phyloP scores from a whole-genome alignment of 176 grass and related monocot genomes.

The Lolium multiflorum region DNA sequence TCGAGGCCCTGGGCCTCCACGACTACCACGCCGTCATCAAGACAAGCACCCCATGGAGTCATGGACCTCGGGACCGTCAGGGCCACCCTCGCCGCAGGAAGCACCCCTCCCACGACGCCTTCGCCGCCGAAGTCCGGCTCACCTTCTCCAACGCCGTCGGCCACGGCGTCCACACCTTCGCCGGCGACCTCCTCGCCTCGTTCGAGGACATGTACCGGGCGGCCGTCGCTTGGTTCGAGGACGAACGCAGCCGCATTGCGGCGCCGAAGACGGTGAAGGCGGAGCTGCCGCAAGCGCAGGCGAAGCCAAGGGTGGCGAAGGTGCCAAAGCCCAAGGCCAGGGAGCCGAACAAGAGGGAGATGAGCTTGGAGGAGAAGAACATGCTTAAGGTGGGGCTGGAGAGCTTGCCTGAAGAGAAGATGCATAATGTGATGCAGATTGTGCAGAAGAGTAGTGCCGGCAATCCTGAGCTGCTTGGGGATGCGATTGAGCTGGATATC shows the following conservation, averaged over 20 bases:
- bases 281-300: conserved; percentile 24
- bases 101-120: conserved; percentile 65
- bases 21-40: conserved; percentile 87
- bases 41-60: conserved; percentile 79
- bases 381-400: conserved; percentile 70
- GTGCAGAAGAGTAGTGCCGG: conserved; percentile 74
- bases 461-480: conserved; percentile 65
- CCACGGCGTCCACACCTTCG: conserved; percentile 78
- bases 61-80: conserved; percentile 88
- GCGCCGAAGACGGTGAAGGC: not conserved
- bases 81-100: conserved; percentile 51
- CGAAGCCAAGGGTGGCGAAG: conserved; percentile 47
- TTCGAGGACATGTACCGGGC: conserved; percentile 68
- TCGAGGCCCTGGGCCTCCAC: conserved; percentile 67
- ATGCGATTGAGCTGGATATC: conserved; percentile 93
- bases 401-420: conserved; percentile 80
- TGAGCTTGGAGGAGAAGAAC: conserved; percentile 93
- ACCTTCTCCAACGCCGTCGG: conserved; percentile 80
- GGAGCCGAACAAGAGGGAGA: conserved; percentile 79
- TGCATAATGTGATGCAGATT: conserved; percentile 81
- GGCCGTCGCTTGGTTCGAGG: conserved; percentile 51
- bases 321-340: conserved; percentile 79
- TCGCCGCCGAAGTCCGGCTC: conserved; percentile 74
- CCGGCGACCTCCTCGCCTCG: conserved; percentile 58
- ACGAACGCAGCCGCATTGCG: conserved; percentile 49